Evolutionary conservation across 257 asterid genomes (phyloP).

Genomic region (Salvia miltiorrhiza): DNA sequence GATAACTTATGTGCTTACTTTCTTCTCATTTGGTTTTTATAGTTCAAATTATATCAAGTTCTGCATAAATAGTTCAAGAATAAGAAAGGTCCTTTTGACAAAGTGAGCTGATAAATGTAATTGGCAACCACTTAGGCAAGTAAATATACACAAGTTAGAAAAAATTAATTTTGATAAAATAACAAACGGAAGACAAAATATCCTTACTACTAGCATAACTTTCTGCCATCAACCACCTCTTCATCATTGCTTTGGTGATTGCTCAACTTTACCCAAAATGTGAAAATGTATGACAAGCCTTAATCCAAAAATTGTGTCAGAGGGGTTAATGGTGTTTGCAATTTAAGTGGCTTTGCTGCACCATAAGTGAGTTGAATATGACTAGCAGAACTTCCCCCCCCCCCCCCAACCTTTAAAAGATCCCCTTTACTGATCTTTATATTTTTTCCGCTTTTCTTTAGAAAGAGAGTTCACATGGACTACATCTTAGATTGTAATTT

Average conservation of each 20-base stretch:
- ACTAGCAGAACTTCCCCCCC: neutral
- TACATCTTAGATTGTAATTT: neutral
- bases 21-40: neutral
- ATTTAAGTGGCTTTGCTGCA: neutral
- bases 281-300: neutral
- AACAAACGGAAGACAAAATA: too few species aligned
- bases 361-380: neutral
- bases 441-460: too few species aligned
- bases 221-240: neutral
- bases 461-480: neutral
- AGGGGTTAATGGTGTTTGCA: neutral
- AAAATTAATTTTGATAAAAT: constrained; percentile 1
- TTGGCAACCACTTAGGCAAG: neutral
- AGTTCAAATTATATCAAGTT: neutral
- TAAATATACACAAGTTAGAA: neutral
- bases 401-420: too few species aligned
- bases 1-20: neutral
- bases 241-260: constrained; percentile 1
- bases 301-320: neutral
- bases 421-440: too few species aligned
- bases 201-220: neutral
- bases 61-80: neutral
- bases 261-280: neutral
- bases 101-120: too few species aligned
- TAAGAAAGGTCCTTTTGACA: neutral